Evolutionary conservation across 1,284 basidiomycete species (phyloP).

Genomic region (Leccinum colubrinum): DNA sequence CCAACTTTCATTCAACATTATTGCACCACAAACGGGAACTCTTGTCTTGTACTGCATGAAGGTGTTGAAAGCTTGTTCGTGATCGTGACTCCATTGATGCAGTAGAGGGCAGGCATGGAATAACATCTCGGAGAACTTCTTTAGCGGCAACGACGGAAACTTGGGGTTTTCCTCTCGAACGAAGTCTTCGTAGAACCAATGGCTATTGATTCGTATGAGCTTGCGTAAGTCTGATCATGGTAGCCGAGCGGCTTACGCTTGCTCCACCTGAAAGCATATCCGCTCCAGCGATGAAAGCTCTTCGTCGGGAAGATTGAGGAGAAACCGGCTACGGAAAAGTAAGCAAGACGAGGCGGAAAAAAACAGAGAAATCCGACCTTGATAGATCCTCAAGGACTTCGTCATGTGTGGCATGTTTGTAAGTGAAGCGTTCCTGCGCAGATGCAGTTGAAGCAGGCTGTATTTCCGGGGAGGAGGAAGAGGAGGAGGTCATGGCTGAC

Average conservation of each 20-base stretch:
- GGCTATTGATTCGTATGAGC: slow-evolving; percentile 48
- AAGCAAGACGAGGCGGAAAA: slow-evolving; percentile 9
- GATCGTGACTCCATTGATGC: slow-evolving; percentile 75
- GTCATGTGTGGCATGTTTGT: slow-evolving; percentile 65
- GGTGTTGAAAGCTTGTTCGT: slow-evolving; percentile 76
- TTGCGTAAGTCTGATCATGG: slow-evolving; percentile 6
- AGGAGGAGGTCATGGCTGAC: slow-evolving; percentile 48
- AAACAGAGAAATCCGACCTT: slow-evolving; percentile 46
- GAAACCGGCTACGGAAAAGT: slow-evolving; percentile 72
- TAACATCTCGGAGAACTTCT: slow-evolving; percentile 93
- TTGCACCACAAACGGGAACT: slow-evolving; percentile 98
- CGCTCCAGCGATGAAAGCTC: slow-evolving; percentile 91
- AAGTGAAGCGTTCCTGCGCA: slow-evolving; percentile 50
- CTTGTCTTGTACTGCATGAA: slow-evolving; percentile 97
- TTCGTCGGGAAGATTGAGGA: slow-evolving; percentile 93
- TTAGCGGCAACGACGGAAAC: slow-evolving; percentile 85
- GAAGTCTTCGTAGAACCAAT: slow-evolving; percentile 99
- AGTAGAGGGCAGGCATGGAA: slow-evolving; percentile 83
- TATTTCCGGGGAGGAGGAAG: slow-evolving; percentile 76
- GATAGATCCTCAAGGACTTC: slow-evolving; percentile 90
- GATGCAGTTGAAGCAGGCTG: slow-evolving; percentile 47
- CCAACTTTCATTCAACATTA: slow-evolving; percentile 89
- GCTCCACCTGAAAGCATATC: slow-evolving; percentile 98
- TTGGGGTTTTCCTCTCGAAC: slow-evolving; percentile 88
- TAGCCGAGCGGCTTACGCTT: slow-evolving; percentile 70